phyloP scores from a whole-genome alignment of 257 asterid species.

The Mitragyna speciosa region DNA sequence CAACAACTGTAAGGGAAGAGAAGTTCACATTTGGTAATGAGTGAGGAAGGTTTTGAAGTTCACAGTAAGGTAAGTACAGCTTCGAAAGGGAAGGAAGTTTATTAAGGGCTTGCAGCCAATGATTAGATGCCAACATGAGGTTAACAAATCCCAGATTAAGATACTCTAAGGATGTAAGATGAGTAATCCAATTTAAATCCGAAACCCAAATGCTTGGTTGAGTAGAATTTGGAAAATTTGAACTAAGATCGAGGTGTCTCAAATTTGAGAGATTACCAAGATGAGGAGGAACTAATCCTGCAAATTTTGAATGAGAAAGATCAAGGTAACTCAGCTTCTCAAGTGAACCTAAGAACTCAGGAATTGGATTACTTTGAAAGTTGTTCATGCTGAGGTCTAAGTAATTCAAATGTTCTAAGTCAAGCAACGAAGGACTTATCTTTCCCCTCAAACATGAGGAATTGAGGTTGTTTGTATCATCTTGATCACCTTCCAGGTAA shows the following conservation, averaged over 20 bases:
- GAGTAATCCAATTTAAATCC: background rate
- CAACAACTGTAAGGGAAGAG: slow-evolving; percentile 18
- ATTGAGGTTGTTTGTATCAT: background rate
- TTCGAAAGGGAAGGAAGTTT: slow-evolving; percentile 16
- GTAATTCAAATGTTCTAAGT: slow-evolving; percentile 16
- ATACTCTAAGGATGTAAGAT: background rate
- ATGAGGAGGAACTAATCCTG: slow-evolving; percentile 21
- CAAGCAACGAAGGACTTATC: slow-evolving; percentile 24
- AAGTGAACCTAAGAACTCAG: slow-evolving; percentile 26
- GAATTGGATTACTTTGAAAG: slow-evolving; percentile 17
- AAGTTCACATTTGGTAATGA: slow-evolving; percentile 7
- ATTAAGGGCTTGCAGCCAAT: slow-evolving; percentile 16
- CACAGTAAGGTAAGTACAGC: slow-evolving; percentile 16
- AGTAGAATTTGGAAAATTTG: background rate
- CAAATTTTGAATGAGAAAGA: slow-evolving; percentile 22
- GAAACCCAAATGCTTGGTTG: slow-evolving; percentile 17
- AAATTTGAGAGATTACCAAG: slow-evolving; percentile 28
- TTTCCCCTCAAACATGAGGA: slow-evolving; percentile 22
- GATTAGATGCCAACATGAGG: background rate
- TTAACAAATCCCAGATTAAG: slow-evolving; percentile 1
- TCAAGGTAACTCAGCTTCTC: slow-evolving; percentile 22
- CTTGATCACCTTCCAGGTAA: background rate
- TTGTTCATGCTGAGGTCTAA: slow-evolving; percentile 31
- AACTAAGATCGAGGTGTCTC: slow-evolving; percentile 1
- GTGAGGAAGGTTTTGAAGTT: background rate